Base-by-base conservation (phyloP, 2,329 filamentous ascomycete species). In the Apiospora sp. region DNA sequence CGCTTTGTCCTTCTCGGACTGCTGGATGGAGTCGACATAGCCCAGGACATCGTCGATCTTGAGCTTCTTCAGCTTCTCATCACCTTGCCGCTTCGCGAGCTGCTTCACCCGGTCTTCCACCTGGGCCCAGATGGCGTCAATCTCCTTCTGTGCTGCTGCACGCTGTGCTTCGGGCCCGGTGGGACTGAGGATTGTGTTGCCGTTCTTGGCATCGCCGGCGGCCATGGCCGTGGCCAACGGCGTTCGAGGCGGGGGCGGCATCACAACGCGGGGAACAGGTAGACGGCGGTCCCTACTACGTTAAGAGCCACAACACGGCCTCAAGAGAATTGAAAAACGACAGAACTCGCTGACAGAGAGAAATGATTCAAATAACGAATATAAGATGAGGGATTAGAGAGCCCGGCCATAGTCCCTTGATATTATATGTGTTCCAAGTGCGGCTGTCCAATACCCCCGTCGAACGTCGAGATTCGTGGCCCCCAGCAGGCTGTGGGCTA, bases 81-180 rank as follows among this genome's bases (percentile, higher is more conserved):
- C 76, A 6, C 76, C 75, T 49, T 81, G 78, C 0, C 78, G 78
- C 41, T 79, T 79, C 4, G 80, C 80, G 48, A 82, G 75, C 70
- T 81, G 76, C 48, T 82, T 61, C 41, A 82, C 81, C 71, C 79
- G 80, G 24, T 75, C 75, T 67, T 81, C 70, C n/a, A 82, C 79
- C 68, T 81, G 77, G 73, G 75, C 77, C 81, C 81, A 82, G 69
- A 80, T 79, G 8, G 76, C 74, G 13, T 80, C 77, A 30, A 82
- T 78, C 71, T 82, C 80, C 74, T 74, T 78, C 70, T 80, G 78
- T 16, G 79, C 27, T 12, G 68, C 68, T 41, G n/a, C 68, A 5
- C 48, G 46, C 14, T 49, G 48, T 4, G 68, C 22, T 10, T 64
- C 58, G 34, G 34, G 34, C 4, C 58, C 58, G 1, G 58, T 64